Percentiles rank a stretch among this genome's conserved stretches.
Evolutionary conservation across 345 rosid species (phyloP).

Genomic region (Eucalyptus pumila): DNA sequence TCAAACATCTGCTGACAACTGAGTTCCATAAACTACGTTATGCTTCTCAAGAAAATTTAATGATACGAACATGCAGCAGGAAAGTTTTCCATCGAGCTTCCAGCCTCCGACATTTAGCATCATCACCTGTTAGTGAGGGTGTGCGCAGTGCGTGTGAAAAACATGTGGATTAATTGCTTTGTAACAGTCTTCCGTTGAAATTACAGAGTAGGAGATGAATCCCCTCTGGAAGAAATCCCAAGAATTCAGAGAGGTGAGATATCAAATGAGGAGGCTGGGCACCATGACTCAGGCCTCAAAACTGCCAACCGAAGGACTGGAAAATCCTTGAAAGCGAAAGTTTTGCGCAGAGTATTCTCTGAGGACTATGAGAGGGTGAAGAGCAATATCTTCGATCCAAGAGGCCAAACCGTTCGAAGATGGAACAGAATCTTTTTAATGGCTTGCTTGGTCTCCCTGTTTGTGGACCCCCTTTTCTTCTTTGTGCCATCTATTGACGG

Average conservation of each 20-base stretch:
- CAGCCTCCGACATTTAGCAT: background rate
- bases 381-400: slow-evolving; percentile 21
- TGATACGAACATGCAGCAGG: background rate
- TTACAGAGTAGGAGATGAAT: background rate
- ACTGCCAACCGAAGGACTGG: background rate
- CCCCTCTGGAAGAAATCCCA: background rate
- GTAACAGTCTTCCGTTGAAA: background rate
- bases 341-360: background rate
- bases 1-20: background rate
- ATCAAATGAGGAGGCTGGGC: slow-evolving; percentile 1
- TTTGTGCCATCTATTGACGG: slow-evolving; percentile 3
- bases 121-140: background rate
- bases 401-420: slow-evolving; percentile 13
- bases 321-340: background rate
- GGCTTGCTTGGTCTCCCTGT: slow-evolving; percentile 17
- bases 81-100: background rate
- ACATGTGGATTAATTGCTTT: background rate
- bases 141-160: background rate
- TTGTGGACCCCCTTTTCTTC: slow-evolving; percentile 29
- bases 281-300: background rate
- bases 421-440: slow-evolving; percentile 26
- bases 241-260: background rate
- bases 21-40: background rate
- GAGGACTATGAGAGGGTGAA: slow-evolving; percentile 6
- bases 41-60: background rate